Base-by-base conservation (phyloP, 2,329 filamentous ascomycete genomes). In the Ramularia collo-cygni region DNA sequence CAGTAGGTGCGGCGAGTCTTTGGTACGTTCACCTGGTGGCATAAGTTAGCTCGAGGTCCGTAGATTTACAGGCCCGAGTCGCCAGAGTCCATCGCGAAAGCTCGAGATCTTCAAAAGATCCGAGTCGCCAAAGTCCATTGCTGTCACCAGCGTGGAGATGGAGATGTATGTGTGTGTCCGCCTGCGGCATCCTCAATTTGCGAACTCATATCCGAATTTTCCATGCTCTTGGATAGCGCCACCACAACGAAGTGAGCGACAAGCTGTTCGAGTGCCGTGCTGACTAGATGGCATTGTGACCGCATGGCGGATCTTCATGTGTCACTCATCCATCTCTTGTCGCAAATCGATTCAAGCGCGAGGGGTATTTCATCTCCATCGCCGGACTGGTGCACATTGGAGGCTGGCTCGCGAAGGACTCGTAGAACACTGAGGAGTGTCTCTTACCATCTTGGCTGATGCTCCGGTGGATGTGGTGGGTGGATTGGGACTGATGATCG, bases 1-100 rank as follows among this genome's bases (percentile, higher is more conserved):
- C 86, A 94, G 77, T 88, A 95, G 71, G 89, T 95, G 76, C 87
- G 85, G 69, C 88, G 82, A 70, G 88, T 95, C 79, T 95, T 95
- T 67, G 89, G 88, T 76, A 95, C 85, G 85, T 95, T 95, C 78
- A 95, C 88, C 89, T 90, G 52, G 38, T 41, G 21, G 35, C n/a
- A 35, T 31, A 56, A 16, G 39, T 41, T 16, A 38, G 43, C 31
- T 27, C 34, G 26, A 26, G 35, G 12, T 42, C 40, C 38, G 38
- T 42, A 36, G 21, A 10, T 6, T 6, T 24, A 24, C 21, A 24
- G 21, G 10, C 21, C 21, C 21, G 21, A 24, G 21, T 24, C 21
- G 21, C 21, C 21, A 24, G 21, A 24, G 21, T 24, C 21, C 21
- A 24, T 24, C 21, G 21, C 21, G 21, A 24, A 6, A 24, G 6